Evolutionary conservation across 306 rosid genomes (phyloP).

Genomic region (Cucurbita pepo): DNA sequence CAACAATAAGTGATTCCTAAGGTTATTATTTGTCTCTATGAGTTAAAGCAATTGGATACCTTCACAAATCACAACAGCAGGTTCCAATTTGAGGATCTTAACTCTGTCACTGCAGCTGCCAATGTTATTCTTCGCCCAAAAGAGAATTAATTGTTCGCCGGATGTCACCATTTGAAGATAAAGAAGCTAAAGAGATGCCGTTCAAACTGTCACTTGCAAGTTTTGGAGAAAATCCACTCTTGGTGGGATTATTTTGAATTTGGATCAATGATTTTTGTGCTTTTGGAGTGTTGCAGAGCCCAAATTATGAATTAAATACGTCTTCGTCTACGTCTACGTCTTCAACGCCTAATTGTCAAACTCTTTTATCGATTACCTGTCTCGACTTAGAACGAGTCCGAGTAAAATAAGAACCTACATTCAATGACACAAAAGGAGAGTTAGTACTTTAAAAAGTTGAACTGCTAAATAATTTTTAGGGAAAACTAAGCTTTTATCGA

Average conservation of each 20-base stretch:
- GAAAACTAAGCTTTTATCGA: no score
- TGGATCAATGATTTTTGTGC: no score
- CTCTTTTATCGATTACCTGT: not conserved
- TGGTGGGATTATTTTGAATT: no score
- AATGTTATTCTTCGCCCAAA: no score
- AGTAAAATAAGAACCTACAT: not conserved
- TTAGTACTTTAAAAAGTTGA: not conserved
- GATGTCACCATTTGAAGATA: no score
- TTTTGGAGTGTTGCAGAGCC: not conserved
- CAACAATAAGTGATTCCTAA: constrained; percentile 44
- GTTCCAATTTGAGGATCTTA: constrained; percentile 26
- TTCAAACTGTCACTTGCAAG: no score
- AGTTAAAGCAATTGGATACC: constrained; percentile 20
- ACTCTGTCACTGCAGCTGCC: no score
- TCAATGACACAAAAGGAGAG: not conserved
- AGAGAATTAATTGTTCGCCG: no score
- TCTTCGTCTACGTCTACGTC: not conserved
- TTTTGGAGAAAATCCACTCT: no score
- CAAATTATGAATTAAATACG: not conserved
- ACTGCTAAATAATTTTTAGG: no score
- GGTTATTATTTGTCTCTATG: not conserved
- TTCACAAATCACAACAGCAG: constrained; percentile 51
- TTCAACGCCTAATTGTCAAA: not conserved
- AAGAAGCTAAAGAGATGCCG: no score
- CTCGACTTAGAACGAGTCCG: not conserved